Conservation (phyloP, 768 basidiomycete species). For the Hortiboletus flavorubellus region DNA sequence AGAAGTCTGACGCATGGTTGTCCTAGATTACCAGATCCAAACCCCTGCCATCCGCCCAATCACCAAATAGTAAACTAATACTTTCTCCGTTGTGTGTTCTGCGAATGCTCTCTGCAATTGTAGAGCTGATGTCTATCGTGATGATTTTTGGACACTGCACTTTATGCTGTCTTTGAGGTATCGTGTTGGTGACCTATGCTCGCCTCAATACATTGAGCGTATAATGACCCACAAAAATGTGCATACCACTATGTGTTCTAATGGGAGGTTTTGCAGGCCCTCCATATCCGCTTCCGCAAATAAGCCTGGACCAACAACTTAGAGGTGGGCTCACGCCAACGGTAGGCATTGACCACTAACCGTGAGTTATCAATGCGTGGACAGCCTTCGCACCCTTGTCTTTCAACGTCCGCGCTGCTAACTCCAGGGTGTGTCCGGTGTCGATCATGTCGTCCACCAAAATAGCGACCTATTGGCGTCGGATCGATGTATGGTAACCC, state of each 20-base stretch:
- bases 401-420: constrained; percentile 81
- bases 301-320: constrained; percentile 48
- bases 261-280: constrained; percentile 63
- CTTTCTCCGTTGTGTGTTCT: constrained; percentile 94
- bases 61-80: constrained; percentile 83
- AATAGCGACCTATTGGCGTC: constrained; percentile 66
- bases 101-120: constrained; percentile 93
- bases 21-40: constrained; percentile 28
- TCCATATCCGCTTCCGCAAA: constrained; percentile 74
- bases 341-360: constrained; percentile 50
- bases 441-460: constrained; percentile 99
- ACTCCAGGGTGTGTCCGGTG: constrained; percentile 81
- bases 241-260: constrained; percentile 83
- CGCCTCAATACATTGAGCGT: constrained; percentile 3
- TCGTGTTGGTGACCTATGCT: constrained; percentile 88
- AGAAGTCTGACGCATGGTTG: neutral
- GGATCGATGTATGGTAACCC: neutral
- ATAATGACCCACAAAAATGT: neutral
- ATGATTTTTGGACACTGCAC: constrained; percentile 68
- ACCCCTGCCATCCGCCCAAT: constrained; percentile 57
- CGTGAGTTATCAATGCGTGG: constrained; percentile 90
- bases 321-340: constrained; percentile 8
- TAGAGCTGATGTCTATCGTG: constrained; percentile 87
- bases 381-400: constrained; percentile 88
- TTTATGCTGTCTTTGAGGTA: constrained; percentile 76